Percentiles rank a stretch among this genome's conserved stretches.
These are phyloP conservation scores for Xylaria sp. DNA, from an alignment of 2,329 filamentous ascomycete species.

Conservation along the genomic window DNA sequence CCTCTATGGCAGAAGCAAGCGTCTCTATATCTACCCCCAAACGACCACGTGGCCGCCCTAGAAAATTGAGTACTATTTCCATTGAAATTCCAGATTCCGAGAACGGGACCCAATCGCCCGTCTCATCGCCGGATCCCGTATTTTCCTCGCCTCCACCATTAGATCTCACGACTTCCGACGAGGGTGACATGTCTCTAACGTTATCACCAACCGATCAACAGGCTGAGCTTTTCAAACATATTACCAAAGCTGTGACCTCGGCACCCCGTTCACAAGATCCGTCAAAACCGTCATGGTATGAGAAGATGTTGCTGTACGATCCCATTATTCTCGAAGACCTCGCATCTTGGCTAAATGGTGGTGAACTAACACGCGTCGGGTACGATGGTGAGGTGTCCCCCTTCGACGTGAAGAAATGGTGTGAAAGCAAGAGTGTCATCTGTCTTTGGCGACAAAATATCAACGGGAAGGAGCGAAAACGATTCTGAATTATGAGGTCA, in stretches of 20 bases:
- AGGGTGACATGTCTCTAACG: slow-evolving; percentile 59
- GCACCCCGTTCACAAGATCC: slow-evolving; percentile 63
- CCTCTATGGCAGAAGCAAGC: background rate
- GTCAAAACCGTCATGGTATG: slow-evolving; percentile 77
- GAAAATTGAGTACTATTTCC: slow-evolving; percentile 43
- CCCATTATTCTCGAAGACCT: slow-evolving; percentile 90
- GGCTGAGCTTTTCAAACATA: slow-evolving; percentile 60
- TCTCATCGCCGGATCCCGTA: slow-evolving; percentile 52
- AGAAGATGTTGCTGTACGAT: slow-evolving; percentile 94
- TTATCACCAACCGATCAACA: slow-evolving; percentile 58
- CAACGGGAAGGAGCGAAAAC: slow-evolving; percentile 65
- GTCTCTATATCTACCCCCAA: slow-evolving; percentile 24
- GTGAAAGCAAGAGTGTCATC: slow-evolving; percentile 85
- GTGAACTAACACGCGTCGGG: slow-evolving; percentile 70
- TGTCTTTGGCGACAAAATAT: slow-evolving; percentile 76
- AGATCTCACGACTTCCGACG: slow-evolving; percentile 57
- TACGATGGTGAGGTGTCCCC: slow-evolving; percentile 73
- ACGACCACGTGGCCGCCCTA: slow-evolving; percentile 44
- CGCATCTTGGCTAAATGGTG: slow-evolving; percentile 82
- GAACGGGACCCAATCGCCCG: slow-evolving; percentile 48
- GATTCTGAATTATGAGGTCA: slow-evolving; percentile 49
- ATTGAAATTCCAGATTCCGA: slow-evolving; percentile 66
- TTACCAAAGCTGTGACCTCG: slow-evolving; percentile 65
- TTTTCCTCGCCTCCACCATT: slow-evolving; percentile 59
- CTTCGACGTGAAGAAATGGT: slow-evolving; percentile 85